phyloP scores from a whole-genome alignment of 2,329 filamentous ascomycete genomes.

The Aspergillus tamarii region DNA sequence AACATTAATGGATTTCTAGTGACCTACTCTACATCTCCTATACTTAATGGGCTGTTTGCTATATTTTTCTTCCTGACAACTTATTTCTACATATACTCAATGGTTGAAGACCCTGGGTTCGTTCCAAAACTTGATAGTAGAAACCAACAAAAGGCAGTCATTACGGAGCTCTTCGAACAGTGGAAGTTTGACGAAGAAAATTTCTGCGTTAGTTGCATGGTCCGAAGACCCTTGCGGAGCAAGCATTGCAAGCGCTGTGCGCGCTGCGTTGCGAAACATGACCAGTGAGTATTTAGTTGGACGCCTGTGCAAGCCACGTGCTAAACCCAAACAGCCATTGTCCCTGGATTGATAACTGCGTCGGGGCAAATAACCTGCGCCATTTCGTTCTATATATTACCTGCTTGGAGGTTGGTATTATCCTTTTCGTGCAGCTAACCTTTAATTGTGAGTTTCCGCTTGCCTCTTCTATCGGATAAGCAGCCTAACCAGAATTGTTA shows the following conservation, averaged over 20 bases:
- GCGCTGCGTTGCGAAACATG: conserved; percentile 92
- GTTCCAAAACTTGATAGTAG: conserved; percentile 89
- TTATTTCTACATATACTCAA: conserved; percentile 86
- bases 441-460: conserved; percentile 65
- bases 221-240: conserved; percentile 85
- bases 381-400: conserved; percentile 93
- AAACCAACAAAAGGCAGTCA: conserved; percentile 84
- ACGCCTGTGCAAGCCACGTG: too few species aligned
- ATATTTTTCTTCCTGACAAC: conserved; percentile 66
- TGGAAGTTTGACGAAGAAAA: conserved; percentile 94
- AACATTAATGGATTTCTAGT: conserved; percentile 44
- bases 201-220: conserved; percentile 95
- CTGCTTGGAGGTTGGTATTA: conserved; percentile 73
- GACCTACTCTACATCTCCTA: conserved; percentile 67
- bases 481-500: conserved; percentile 34
- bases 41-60: conserved; percentile 78
- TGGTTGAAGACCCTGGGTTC: conserved; percentile 88
- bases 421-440: conserved; percentile 70
- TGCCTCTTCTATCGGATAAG: neutral
- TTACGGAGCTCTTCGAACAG: conserved; percentile 79
- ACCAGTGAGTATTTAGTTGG: conserved; percentile 70
- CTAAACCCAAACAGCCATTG: conserved; percentile 68
- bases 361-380: conserved; percentile 92
- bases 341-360: conserved; percentile 96
- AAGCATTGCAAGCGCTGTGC: conserved; percentile 94